Conservation (phyloP, 2,329 filamentous ascomycete species). For the Magnaporthiopsis poae region DNA sequence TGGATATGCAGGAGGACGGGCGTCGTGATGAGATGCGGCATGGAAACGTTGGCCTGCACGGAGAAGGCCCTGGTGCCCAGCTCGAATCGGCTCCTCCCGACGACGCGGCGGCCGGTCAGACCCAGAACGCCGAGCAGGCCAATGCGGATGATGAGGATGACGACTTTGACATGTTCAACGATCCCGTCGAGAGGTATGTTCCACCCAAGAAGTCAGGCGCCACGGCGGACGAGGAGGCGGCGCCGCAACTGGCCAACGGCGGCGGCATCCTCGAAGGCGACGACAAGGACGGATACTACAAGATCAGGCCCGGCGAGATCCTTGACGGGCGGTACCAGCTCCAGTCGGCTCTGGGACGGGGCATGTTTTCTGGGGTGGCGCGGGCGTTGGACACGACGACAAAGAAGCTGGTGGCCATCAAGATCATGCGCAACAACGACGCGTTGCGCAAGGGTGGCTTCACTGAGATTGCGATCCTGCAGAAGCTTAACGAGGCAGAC, state of each 20-base stretch:
- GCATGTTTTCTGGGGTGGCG: constrained; percentile 95
- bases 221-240: constrained; percentile 22
- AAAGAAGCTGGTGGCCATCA: constrained; percentile 78
- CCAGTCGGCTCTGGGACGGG: constrained; percentile 76
- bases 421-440: constrained; percentile 95
- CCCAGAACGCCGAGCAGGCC: constrained; percentile 9
- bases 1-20: constrained; percentile 79
- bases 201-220: constrained; percentile 34
- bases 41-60: constrained; percentile 42
- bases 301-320: constrained; percentile 82
- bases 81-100: not conserved
- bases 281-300: constrained; percentile 92
- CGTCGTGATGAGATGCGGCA: constrained; percentile 58
- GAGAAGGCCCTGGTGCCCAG: constrained; percentile 23
- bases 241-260: constrained; percentile 38
- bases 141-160: constrained; percentile 53
- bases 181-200: constrained; percentile 58
- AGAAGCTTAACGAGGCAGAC: constrained; percentile 77
- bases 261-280: constrained; percentile 83
- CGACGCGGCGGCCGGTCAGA: constrained; percentile 1
- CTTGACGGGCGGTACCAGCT: constrained; percentile 84
- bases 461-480: constrained; percentile 87
- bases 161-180: constrained; percentile 82
- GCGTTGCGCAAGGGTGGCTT: constrained; percentile 82
- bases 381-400: constrained; percentile 70